Evolutionary conservation across 2,329 filamentous ascomycete genomes (phyloP).

Genomic region (Tolypocladium nubicola): DNA sequence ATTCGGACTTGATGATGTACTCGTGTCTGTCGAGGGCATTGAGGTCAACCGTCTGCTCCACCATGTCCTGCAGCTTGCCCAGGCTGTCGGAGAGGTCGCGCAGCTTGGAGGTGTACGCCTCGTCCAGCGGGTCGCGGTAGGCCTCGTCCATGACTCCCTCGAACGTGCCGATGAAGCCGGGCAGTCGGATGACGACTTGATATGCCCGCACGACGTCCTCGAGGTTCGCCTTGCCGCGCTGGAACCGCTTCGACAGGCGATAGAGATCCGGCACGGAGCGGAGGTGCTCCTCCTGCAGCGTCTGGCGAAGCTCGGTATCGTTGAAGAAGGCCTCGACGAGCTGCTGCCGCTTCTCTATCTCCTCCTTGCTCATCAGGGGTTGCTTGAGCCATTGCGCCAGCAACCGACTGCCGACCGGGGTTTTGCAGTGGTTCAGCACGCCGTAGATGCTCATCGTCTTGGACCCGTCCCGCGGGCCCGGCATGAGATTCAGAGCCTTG

Average conservation of each 20-base stretch:
- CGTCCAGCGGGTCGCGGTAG: constrained; percentile 79
- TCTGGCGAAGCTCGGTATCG: constrained; percentile 88
- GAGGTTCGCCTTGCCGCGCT: constrained; percentile 78
- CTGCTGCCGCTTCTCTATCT: constrained; percentile 86
- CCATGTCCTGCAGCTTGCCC: constrained; percentile 88
- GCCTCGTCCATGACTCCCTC: constrained; percentile 93
- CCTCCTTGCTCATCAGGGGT: constrained; percentile 79
- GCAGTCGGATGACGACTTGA: constrained; percentile 84
- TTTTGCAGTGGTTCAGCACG: constrained; percentile 94
- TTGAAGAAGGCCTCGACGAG: constrained; percentile 90
- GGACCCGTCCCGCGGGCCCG: constrained; percentile 83
- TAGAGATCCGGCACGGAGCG: constrained; percentile 91
- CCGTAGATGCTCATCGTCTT: constrained; percentile 97
- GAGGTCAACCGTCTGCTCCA: constrained; percentile 94
- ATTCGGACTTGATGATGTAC: constrained; percentile 98
- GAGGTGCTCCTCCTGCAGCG: constrained; percentile 92
- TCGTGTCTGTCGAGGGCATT: constrained; percentile 94
- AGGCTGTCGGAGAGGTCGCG: constrained; percentile 67
- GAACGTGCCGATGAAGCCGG: constrained; percentile 79
- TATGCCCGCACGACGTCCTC: constrained; percentile 95
- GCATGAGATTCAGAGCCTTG: constrained; percentile 94
- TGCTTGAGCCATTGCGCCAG: constrained; percentile 97
- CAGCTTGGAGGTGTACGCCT: constrained; percentile 77
- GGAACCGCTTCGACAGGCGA: constrained; percentile 86
- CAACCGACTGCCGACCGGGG: constrained; percentile 79